phyloP scores from a whole-genome alignment of 257 asterid species.

The Agastache rugosa region DNA sequence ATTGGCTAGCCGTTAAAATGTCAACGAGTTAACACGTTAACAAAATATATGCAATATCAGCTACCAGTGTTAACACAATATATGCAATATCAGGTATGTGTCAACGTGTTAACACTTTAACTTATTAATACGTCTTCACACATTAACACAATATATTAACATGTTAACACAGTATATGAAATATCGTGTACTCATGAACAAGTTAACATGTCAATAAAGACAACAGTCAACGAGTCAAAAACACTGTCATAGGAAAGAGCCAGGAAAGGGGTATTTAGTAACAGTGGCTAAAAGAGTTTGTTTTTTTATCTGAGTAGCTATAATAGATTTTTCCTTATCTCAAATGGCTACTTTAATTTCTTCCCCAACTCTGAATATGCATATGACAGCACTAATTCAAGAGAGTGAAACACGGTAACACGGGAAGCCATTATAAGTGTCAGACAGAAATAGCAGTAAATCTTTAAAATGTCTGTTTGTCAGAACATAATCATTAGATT shows the following conservation, averaged over 20 bases:
- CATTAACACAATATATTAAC: too few species aligned
- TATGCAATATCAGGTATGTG: neutral
- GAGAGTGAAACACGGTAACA: conserved; percentile 14
- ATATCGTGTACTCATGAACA: neutral
- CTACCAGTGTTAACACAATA: neutral
- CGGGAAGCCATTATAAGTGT: conserved; percentile 28
- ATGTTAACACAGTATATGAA: too few species aligned
- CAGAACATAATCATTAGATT: neutral
- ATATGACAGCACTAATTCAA: conserved; percentile 10
- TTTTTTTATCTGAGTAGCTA: neutral
- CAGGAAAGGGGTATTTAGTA: neutral
- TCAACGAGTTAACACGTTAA: neutral
- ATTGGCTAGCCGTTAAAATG: neutral
- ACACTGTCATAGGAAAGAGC: neutral
- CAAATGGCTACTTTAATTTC: neutral
- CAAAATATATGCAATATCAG: neutral
- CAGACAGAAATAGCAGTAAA: conserved; percentile 8
- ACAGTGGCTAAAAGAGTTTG: neutral
- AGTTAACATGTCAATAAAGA: neutral
- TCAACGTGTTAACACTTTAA: neutral
- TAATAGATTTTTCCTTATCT: neutral
- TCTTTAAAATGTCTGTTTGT: conserved; percentile 21
- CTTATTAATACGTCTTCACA: neutral
- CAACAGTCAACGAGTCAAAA: neutral
- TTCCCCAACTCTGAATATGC: conserved; percentile 25